Evolutionary conservation across 257 asterid species (phyloP).

Genomic region (Nicotiana attenuata): DNA sequence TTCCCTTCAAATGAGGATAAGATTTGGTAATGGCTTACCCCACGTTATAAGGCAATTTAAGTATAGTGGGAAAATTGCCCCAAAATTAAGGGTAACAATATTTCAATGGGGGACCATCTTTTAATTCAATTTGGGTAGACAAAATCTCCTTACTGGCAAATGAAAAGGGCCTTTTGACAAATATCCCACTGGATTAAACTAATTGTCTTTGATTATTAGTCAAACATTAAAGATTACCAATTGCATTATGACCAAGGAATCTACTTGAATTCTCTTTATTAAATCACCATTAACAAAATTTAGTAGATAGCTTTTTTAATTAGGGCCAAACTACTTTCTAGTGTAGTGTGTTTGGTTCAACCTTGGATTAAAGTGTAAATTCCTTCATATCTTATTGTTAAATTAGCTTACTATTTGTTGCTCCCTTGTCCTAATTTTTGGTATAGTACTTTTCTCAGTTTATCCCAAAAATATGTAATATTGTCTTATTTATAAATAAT

Average conservation of each 20-base stretch:
- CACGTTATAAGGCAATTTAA: conserved; percentile 7
- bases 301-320: background rate
- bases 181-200: background rate
- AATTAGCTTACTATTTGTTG: background rate
- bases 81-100: conserved; percentile 21
- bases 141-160: conserved; percentile 3
- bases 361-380: background rate
- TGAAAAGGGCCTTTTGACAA: conserved; percentile 16
- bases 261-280: background rate
- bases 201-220: background rate
- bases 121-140: conserved; percentile 14
- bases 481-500: too few relatives aligned
- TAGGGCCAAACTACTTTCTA: background rate
- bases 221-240: conserved; percentile 2
- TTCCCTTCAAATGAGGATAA: background rate
- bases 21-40: conserved; percentile 3
- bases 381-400: background rate
- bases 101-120: conserved; percentile 25
- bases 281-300: background rate
- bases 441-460: too few relatives aligned
- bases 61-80: conserved; percentile 19
- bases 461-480: too few relatives aligned
- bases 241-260: background rate
- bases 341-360: background rate
- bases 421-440: too few relatives aligned